Conservation (phyloP, 1,284 basidiomycete genomes). For the Naganishia liquefaciens region DNA sequence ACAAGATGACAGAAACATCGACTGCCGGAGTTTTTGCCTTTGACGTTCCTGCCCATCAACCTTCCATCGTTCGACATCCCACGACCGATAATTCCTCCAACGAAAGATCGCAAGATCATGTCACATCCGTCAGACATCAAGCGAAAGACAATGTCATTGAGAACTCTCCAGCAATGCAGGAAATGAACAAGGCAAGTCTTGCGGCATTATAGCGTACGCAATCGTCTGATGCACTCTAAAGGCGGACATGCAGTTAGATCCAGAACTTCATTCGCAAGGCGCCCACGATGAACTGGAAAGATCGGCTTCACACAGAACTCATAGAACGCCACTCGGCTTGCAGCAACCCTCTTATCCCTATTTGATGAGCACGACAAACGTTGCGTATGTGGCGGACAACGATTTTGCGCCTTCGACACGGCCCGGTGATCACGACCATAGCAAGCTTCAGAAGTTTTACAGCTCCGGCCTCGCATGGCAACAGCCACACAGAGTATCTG, state of each 20-base stretch:
- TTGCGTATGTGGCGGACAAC: not conserved
- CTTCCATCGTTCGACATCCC: not conserved
- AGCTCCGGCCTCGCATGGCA: constrained; percentile 6
- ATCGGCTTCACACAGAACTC: not conserved
- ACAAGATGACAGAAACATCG: not conserved
- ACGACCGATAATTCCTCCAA: not conserved
- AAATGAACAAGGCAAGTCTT: too few relatives aligned
- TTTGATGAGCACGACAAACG: not conserved
- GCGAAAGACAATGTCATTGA: not conserved
- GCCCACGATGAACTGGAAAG: not conserved
- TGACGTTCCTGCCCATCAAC: not conserved
- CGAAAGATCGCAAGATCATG: not conserved
- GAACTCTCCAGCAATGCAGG: not conserved
- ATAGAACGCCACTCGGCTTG: constrained; percentile 2
- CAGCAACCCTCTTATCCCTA: not conserved
- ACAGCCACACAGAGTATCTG: not conserved
- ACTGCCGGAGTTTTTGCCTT: not conserved
- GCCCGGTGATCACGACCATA: constrained; percentile 1
- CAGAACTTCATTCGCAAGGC: not conserved
- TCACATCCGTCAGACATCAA: not conserved
- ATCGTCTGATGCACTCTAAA: too few relatives aligned
- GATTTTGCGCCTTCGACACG: not conserved
- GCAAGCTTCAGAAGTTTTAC: not conserved
- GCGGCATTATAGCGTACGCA: too few relatives aligned
- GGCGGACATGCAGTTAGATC: not conserved